Evolutionary conservation across 2,329 filamentous ascomycete genomes (phyloP), one percentile per base, ranked within the genome.

Genomic region (Xylariaceae sp.): DNA sequence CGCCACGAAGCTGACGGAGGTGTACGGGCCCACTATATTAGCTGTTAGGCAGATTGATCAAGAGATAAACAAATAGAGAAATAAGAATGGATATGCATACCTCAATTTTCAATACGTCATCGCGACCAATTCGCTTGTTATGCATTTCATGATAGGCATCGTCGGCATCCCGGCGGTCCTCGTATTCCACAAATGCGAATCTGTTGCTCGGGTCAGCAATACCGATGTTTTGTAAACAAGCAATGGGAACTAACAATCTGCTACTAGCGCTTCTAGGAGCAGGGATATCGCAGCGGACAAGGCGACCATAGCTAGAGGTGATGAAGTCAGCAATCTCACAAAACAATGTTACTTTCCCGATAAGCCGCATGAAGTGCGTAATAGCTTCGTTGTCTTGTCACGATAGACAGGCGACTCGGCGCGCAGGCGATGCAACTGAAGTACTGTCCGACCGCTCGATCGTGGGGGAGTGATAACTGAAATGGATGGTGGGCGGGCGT

Each of bases 141-240:
- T 99, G 94, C 94, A 99, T 99, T 77, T 99, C 94, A 73, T 99
- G 90, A 72, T 99, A 99, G 45, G 94, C 94, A 76, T 99, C 94
- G 73, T 99, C 94, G 61, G 94, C 92, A 79, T 99, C 94, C 65
- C 94, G 92, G 67, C 92, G 89, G 73, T 92, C 95, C 78, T 99
- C 94, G 74, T 99, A 99, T 76, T 99, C 94, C 61, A 99, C 94
- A 72, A 99, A 99, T 36, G 94, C 94, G 72, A 99, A 99, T 64
- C 94, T 85, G 34, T 4, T 10, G 34, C 22, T 5, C 16, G 5
- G 18, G 55, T 63, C 51, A 63, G 61, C 26, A 5, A 12, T 21
- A 52, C 62, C 54, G 61, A 49, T 32, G 21, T 39, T 43, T 13
- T 12, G 15, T 12, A n/a, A 22, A n/a, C n/a, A 16, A 36, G 22